These are phyloP conservation scores for Claviceps humidiphila DNA, from an alignment of 2,329 filamentous ascomycete species.

Conservation along the genomic window DNA sequence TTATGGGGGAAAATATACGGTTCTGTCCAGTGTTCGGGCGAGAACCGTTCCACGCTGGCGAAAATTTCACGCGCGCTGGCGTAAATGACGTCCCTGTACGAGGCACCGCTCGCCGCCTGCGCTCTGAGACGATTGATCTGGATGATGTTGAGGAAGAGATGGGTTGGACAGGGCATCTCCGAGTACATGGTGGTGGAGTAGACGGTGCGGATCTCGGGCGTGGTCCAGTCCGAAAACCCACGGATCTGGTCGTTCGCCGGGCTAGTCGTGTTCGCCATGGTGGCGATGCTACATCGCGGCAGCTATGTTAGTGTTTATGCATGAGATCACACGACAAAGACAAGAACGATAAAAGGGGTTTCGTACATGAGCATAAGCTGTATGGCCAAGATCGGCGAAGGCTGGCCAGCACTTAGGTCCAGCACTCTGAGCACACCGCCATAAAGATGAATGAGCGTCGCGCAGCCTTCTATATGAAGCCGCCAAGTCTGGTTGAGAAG, in stretches of 20 bases:
- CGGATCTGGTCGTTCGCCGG: conserved; percentile 3
- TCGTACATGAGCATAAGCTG: conserved; percentile 4
- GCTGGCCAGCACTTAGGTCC: conserved; percentile 1
- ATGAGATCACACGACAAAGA: no score
- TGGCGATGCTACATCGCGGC: neutral
- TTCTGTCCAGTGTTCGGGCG: conserved; percentile 3
- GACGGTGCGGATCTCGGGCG: neutral
- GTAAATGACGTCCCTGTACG: neutral
- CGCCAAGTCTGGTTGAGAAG: conserved; percentile 4
- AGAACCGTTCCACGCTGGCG: neutral
- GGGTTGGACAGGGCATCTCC: conserved; percentile 4
- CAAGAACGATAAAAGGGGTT: neutral
- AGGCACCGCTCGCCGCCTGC: neutral
- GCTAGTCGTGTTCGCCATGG: conserved; percentile 4
- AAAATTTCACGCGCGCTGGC: neutral
- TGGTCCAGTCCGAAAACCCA: conserved; percentile 1
- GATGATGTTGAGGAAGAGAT: conserved; percentile 3
- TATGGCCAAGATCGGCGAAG: conserved; percentile 4
- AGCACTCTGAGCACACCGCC: conserved; percentile 2
- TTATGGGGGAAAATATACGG: conserved; percentile 1
- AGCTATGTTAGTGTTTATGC: neutral
- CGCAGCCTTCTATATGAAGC: conserved; percentile 3
- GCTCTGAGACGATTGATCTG: conserved; percentile 2
- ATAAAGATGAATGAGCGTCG: conserved; percentile 2
- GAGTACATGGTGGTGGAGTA: conserved; percentile 3